Evolutionary conservation across 257 asterid genomes (phyloP).

Genomic region (Salvia miltiorrhiza): DNA sequence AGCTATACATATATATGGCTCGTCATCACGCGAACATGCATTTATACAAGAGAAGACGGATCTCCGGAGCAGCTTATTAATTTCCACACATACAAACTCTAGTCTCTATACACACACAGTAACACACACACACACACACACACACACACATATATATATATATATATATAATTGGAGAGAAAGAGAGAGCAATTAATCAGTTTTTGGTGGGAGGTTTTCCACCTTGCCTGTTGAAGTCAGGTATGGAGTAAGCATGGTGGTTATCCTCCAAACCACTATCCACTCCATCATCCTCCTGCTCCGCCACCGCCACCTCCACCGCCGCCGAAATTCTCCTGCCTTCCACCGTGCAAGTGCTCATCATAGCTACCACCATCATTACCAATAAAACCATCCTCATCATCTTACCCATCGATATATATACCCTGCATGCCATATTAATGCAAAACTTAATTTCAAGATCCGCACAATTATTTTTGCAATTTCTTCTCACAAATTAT

Average conservation of each 20-base stretch:
- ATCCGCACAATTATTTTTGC: too few species aligned
- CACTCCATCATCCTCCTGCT: background rate
- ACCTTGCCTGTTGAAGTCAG: constrained; percentile 30
- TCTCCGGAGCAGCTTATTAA: too few species aligned
- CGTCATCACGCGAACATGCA: too few species aligned
- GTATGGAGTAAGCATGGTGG: constrained; percentile 35
- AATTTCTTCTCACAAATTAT: background rate
- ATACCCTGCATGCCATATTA: background rate
- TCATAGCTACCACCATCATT: constrained; percentile 14
- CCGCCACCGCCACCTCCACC: background rate
- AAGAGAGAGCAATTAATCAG: background rate
- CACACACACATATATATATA: background rate
- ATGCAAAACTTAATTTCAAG: background rate
- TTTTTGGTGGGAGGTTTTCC: constrained; percentile 24
- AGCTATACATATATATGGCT: too few species aligned
- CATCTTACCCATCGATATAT: constrained; percentile 15
- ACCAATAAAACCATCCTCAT: constrained; percentile 7
- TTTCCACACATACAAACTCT: too few species aligned
- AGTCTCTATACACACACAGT: too few species aligned
- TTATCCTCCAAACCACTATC: constrained; percentile 25
- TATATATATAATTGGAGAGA: background rate
- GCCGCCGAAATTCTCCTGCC: too few species aligned
- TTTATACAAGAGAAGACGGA: too few species aligned
- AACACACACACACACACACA: too few species aligned
- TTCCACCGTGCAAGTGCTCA: constrained; percentile 15